A percentile compares a stretch with the other conserved stretches of the same genome.
These are phyloP conservation scores for Wickerhamomyces chambardii DNA, from an alignment of 805 yeast genomes.

Conservation along the genomic window DNA sequence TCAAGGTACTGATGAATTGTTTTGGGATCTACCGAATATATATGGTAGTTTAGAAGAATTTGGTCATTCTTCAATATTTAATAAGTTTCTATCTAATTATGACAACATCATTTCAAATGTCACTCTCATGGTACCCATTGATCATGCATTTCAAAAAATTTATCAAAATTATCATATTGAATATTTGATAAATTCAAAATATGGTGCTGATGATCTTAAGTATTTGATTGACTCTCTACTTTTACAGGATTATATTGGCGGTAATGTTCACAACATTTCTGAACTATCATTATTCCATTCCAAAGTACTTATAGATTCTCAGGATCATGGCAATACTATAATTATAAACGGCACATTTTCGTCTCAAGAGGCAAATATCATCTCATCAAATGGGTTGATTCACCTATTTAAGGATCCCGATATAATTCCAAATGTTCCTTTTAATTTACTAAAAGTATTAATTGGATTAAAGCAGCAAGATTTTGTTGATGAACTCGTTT, in stretches of 20 bases:
- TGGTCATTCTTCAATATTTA: neutral
- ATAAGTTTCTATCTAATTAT: neutral
- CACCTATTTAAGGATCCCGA: conserved; percentile 34
- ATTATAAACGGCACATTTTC: conserved; percentile 22
- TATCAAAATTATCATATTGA: conserved; percentile 33
- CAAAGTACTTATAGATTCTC: conserved; percentile 11
- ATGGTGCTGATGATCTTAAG: conserved; percentile 21
- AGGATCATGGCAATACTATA: conserved; percentile 24
- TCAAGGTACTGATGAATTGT: conserved; percentile 47
- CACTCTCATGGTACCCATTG: conserved; percentile 40
- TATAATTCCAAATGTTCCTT: conserved; percentile 18
- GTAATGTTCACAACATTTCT: conserved; percentile 18
- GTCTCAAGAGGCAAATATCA: conserved; percentile 28
- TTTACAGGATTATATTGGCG: conserved; percentile 36
- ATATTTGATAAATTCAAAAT: conserved; percentile 25
- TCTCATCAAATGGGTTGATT: conserved; percentile 38
- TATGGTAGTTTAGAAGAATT: conserved; percentile 24
- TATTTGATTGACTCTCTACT: conserved; percentile 23
- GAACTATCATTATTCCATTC: conserved; percentile 19
- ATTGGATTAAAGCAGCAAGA: conserved; percentile 49
- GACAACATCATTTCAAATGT: conserved; percentile 16
- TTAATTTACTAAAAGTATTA: conserved; percentile 49
- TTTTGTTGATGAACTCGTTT: conserved; percentile 62
- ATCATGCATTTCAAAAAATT: conserved; percentile 19
- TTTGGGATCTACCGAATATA: conserved; percentile 26